Evolutionary conservation across 1,284 basidiomycete genomes (phyloP).

Genomic region (Cryptococcus amylolentus): DNA sequence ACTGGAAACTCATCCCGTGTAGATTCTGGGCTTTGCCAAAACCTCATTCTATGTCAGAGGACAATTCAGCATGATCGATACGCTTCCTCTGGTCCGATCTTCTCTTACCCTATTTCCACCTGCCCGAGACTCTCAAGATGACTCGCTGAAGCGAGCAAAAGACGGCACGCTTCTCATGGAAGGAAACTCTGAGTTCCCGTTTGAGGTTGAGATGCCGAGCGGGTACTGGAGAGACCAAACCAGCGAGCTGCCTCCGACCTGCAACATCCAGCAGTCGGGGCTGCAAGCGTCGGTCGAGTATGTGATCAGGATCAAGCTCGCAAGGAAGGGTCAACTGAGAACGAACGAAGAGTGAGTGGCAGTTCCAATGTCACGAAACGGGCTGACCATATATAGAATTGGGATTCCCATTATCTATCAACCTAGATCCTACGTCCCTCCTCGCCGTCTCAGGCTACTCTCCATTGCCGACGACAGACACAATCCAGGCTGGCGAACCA

Average conservation of each 20-base stretch:
- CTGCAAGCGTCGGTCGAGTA: conserved; percentile 37
- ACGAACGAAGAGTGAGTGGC: conserved; percentile 34
- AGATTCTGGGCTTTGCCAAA: conserved; percentile 33
- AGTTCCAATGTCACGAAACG: background rate
- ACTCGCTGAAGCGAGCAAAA: conserved; percentile 2
- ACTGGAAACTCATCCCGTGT: background rate
- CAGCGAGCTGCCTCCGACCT: conserved; percentile 29
- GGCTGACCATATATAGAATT: conserved; percentile 14
- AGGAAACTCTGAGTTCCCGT: conserved; percentile 21
- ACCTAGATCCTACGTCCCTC: conserved; percentile 29
- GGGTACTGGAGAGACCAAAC: conserved; percentile 21
- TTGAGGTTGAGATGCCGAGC: conserved; percentile 32
- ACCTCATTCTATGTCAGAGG: conserved; percentile 35
- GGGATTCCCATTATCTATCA: conserved; percentile 34
- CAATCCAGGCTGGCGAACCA: conserved; percentile 38
- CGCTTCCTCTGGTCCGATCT: conserved; percentile 24
- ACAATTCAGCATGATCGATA: conserved; percentile 37
- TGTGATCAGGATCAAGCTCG: conserved; percentile 28
- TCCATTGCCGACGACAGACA: conserved; percentile 26
- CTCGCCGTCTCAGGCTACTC: conserved; percentile 26
- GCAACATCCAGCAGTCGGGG: conserved; percentile 29
- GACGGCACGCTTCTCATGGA: conserved; percentile 18
- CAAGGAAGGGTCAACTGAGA: conserved; percentile 28
- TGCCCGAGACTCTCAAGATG: background rate
- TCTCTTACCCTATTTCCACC: conserved; percentile 21